phyloP scores from a whole-genome alignment of 805 yeast species.

The Metschnikowia kofuensis region DNA sequence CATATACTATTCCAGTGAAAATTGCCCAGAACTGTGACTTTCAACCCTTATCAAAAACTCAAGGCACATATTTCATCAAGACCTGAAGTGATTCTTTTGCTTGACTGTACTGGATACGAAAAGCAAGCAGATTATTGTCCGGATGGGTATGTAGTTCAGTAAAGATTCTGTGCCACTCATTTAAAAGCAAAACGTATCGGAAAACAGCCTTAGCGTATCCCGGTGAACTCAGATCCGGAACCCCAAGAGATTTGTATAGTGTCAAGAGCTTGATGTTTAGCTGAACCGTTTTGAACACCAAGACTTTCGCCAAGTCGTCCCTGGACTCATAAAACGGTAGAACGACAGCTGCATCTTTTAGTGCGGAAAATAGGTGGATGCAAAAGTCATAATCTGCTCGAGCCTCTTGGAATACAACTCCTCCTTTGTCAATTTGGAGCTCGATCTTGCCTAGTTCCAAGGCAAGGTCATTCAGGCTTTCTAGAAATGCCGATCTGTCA shows the following conservation, averaged over 20 bases:
- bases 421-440: neutral
- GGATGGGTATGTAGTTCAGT: neutral
- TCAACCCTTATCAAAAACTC: too few species aligned
- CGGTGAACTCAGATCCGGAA: neutral
- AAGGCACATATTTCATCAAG: neutral
- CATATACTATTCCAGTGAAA: too few species aligned
- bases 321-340: neutral
- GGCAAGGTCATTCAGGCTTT: neutral
- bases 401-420: neutral
- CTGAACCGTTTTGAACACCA: conserved; percentile 2
- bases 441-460: neutral
- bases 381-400: neutral
- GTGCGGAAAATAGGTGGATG: neutral
- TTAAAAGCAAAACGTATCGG: neutral
- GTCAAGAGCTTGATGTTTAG: conserved; percentile 4
- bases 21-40: too few species aligned
- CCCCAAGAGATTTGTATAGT: neutral
- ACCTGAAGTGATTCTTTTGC: neutral
- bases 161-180: neutral
- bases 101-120: neutral
- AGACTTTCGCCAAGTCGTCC: neutral
- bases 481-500: neutral
- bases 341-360: neutral
- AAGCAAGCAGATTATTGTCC: neutral
- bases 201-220: neutral